Conservation (phyloP, 2,329 filamentous ascomycete genomes). For the Trichoderma afroharzianum region DNA sequence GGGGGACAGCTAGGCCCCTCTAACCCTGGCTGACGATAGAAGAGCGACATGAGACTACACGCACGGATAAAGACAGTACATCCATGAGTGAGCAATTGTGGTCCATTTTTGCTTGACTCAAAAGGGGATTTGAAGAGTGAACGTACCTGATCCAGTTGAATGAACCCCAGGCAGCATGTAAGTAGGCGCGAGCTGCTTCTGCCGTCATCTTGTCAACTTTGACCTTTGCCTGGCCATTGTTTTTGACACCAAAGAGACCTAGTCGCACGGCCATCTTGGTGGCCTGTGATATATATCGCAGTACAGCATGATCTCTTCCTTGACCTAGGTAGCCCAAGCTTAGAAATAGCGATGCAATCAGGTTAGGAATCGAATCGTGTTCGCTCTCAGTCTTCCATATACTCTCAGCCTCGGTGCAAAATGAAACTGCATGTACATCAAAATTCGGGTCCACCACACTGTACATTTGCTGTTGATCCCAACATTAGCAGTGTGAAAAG, state of each 20-base stretch:
- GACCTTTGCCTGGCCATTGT: background rate
- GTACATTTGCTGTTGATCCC: constrained; percentile 33
- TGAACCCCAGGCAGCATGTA: constrained; percentile 29
- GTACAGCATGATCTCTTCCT: constrained; percentile 33
- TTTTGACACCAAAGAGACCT: constrained; percentile 28
- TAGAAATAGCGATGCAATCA: constrained; percentile 33
- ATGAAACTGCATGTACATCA: constrained; percentile 19
- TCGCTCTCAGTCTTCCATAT: constrained; percentile 24
- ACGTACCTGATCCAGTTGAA: constrained; percentile 40
- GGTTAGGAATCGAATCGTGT: constrained; percentile 25
- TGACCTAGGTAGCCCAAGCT: constrained; percentile 34
- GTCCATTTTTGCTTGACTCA: background rate
- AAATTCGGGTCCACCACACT: constrained; percentile 27
- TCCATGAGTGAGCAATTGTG: background rate
- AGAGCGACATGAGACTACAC: constrained; percentile 1
- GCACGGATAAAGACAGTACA: background rate
- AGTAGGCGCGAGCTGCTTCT: constrained; percentile 17
- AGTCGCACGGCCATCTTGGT: constrained; percentile 30
- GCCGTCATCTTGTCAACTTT: constrained; percentile 11
- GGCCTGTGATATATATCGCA: constrained; percentile 30
- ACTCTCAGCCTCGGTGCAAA: constrained; percentile 28
- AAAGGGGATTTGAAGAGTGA: background rate
- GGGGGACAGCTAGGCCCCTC: background rate
- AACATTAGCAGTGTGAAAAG: background rate
- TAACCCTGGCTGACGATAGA: constrained; percentile 1